phyloP scores from a whole-genome alignment of 148 eudicot species.

The Persicaria maculosa region DNA sequence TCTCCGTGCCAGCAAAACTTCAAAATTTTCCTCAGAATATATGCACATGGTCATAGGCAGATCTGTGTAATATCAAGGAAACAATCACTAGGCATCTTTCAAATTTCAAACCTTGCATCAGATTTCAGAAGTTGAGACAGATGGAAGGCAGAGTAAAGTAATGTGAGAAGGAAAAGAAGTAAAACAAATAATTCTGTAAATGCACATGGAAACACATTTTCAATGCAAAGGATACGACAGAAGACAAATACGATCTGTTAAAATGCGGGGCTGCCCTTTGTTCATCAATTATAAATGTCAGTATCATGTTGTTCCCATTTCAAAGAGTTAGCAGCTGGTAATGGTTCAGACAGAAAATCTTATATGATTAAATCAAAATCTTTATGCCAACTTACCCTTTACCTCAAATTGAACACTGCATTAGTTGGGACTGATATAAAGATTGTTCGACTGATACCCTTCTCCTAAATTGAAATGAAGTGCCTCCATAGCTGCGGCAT shows the following conservation, averaged over 20 bases:
- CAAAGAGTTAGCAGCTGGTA: not conserved
- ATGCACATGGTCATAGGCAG: conserved; percentile 90
- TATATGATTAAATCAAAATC: not conserved
- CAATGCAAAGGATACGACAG: conserved; percentile 51
- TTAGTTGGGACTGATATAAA: too few species aligned
- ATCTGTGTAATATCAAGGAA: conserved; percentile 69
- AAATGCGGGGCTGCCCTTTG: not conserved
- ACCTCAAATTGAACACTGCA: not conserved
- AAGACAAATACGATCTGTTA: not conserved
- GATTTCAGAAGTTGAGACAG: not conserved
- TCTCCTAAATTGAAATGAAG: too few species aligned
- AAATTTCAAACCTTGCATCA: not conserved
- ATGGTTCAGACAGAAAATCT: too few species aligned
- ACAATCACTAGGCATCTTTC: not conserved
- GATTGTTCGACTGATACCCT: too few species aligned
- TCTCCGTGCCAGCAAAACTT: not conserved
- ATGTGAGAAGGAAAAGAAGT: conserved; percentile 1
- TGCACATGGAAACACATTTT: not conserved
- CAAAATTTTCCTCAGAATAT: conserved; percentile 39
- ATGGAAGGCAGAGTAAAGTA: not conserved
- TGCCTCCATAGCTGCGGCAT: too few species aligned
- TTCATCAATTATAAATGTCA: not conserved
- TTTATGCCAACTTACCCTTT: not conserved
- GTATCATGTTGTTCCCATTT: not conserved
- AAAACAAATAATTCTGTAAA: not conserved